Conservation (phyloP, 495 filamentous ascomycete species). For the Extremus antarcticus region DNA sequence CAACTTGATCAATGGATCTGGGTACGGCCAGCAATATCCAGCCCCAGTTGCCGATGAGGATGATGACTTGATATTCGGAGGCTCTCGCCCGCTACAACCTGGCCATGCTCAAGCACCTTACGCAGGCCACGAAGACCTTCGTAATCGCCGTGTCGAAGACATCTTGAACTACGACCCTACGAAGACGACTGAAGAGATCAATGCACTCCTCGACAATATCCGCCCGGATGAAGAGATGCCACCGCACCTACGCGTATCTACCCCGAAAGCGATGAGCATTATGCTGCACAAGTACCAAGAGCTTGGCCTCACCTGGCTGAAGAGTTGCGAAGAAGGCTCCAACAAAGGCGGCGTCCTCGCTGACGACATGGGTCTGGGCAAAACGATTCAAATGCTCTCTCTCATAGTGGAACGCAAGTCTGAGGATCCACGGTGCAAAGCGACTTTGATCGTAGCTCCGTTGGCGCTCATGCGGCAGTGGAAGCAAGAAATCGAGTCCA, state of each 20-base stretch:
- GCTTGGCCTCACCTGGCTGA: constrained; percentile 73
- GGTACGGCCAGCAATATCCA: neutral
- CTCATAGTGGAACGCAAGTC: constrained; percentile 68
- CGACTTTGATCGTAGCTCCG: constrained; percentile 79
- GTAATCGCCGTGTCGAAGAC: constrained; percentile 6
- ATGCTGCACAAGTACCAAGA: constrained; percentile 74
- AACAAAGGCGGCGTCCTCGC: constrained; percentile 79
- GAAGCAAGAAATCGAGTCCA: constrained; percentile 70
- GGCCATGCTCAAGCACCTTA: constrained; percentile 1
- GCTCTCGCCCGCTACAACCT: neutral
- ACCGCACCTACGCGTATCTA: constrained; percentile 31
- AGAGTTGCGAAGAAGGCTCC: constrained; percentile 62
- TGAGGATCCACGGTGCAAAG: constrained; percentile 52
- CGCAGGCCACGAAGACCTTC: constrained; percentile 13
- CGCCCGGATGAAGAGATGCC: constrained; percentile 30
- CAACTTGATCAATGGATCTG: constrained; percentile 10
- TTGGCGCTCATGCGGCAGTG: constrained; percentile 84
- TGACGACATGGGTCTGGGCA: constrained; percentile 93
- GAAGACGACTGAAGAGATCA: constrained; percentile 24
- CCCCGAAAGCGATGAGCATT: constrained; percentile 59
- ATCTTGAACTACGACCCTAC: constrained; percentile 10
- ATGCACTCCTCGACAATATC: constrained; percentile 29
- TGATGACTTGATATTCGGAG: constrained; percentile 9
- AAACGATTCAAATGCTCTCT: constrained; percentile 82
- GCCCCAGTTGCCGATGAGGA: neutral